Conservation (phyloP, 2,329 filamentous ascomycete genomes). For the Talaromyces funiculosus region DNA sequence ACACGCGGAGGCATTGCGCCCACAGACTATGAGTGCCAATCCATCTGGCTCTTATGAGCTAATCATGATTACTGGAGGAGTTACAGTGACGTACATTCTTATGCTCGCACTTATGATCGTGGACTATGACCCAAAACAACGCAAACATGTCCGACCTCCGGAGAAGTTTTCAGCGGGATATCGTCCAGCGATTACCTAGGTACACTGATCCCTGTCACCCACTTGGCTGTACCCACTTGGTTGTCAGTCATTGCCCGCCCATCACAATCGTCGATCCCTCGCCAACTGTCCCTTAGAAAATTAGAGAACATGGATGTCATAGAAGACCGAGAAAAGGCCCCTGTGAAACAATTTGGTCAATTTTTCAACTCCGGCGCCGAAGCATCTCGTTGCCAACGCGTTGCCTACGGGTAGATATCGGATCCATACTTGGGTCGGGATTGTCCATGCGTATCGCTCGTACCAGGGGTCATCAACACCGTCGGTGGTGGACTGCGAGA, state of each 20-base stretch:
- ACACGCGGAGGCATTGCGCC: neutral
- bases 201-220: constrained; percentile 36
- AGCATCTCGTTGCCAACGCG: constrained; percentile 19
- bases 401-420: constrained; percentile 35
- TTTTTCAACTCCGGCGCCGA: neutral
- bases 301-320: neutral
- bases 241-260: constrained; percentile 29
- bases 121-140: neutral
- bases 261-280: neutral
- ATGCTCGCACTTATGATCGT: constrained; percentile 3
- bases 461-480: constrained; percentile 33
- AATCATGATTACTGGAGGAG: neutral
- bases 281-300: neutral
- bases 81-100: neutral
- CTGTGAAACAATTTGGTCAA: neutral
- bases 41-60: neutral
- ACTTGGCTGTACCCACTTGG: constrained; percentile 33
- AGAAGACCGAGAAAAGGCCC: constrained; percentile 18
- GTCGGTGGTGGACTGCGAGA: constrained; percentile 29
- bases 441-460: constrained; percentile 32
- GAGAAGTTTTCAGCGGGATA: constrained; percentile 32
- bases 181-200: constrained; percentile 39
- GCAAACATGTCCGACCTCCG: neutral
- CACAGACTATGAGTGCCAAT: constrained; percentile 1
- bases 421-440: constrained; percentile 38